Conservation (phyloP, 371 early-diverging fungal genomes). For the Rhizopus delemar region DNA sequence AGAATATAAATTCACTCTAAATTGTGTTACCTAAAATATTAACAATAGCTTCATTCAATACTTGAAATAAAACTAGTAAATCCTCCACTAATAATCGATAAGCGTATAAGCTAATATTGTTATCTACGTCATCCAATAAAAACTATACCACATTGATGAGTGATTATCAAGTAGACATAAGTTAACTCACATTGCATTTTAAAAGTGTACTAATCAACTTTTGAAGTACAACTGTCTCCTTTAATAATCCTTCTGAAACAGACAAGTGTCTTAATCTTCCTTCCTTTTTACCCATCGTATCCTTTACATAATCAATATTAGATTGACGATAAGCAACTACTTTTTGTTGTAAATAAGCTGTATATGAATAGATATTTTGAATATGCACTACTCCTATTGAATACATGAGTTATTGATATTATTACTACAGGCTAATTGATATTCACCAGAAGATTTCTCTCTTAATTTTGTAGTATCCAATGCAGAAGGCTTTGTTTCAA, state of each 20-base stretch:
- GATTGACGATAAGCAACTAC: slow-evolving; percentile 72
- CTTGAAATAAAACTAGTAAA: slow-evolving; percentile 81
- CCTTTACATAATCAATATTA: slow-evolving; percentile 71
- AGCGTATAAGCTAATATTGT: slow-evolving; percentile 84
- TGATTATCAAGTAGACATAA: neutral
- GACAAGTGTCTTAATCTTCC: slow-evolving; percentile 58
- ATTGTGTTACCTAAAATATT: slow-evolving; percentile 73
- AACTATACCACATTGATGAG: slow-evolving; percentile 22
- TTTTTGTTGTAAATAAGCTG: slow-evolving; percentile 82
- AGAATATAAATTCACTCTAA: neutral
- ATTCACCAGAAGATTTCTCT: slow-evolving; percentile 61
- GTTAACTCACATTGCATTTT: slow-evolving; percentile 69
- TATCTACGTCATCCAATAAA: slow-evolving; percentile 78
- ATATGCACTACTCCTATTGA: slow-evolving; percentile 53
- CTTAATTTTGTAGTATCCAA: slow-evolving; percentile 63
- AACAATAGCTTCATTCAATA: slow-evolving; percentile 90
- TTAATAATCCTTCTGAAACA: slow-evolving; percentile 71
- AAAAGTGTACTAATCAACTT: slow-evolving; percentile 79
- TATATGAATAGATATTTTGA: slow-evolving; percentile 81
- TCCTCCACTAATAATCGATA: slow-evolving; percentile 86
- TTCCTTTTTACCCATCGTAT: slow-evolving; percentile 38
- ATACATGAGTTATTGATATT: neutral
- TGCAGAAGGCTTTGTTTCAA: slow-evolving; percentile 60
- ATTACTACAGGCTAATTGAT: slow-evolving; percentile 16
- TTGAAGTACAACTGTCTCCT: slow-evolving; percentile 78